phyloP scores from a whole-genome alignment of 371 early-diverging fungal species.

The Mucor plumbeus region DNA sequence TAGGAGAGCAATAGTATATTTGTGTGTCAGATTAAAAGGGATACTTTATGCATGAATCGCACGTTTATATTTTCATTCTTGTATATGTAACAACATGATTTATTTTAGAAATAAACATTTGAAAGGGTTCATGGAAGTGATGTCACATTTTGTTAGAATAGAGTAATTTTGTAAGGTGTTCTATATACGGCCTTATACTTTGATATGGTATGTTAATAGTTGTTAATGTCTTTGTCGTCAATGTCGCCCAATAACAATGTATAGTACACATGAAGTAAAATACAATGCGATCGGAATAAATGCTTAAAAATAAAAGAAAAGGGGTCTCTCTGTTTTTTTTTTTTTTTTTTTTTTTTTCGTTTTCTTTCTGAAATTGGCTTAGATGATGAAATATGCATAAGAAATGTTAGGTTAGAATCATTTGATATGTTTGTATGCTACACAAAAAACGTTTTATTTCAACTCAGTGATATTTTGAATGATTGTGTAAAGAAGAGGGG shows the following conservation, averaged over 20 bases:
- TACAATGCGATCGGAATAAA: neutral
- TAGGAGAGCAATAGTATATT: neutral
- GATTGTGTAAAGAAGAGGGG: neutral
- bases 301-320: conserved; percentile 1
- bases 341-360: too few relatives aligned
- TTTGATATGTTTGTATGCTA: conserved; percentile 5
- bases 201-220: neutral
- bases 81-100: conserved; percentile 2
- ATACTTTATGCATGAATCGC: conserved; percentile 4
- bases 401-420: conserved; percentile 4
- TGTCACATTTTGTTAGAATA: neutral
- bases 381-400: conserved; percentile 9
- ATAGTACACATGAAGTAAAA: neutral
- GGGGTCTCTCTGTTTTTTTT: neutral
- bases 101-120: neutral
- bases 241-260: neutral
- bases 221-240: neutral
- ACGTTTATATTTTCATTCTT: neutral
- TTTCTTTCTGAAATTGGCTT: conserved; percentile 8
- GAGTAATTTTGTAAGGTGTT: too few relatives aligned
- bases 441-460: conserved; percentile 8
- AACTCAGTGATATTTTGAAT: conserved; percentile 10
- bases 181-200: neutral
- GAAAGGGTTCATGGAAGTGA: neutral
- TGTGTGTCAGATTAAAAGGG: conserved; percentile 10